These are phyloP conservation scores for Polyporus arcularius DNA, from an alignment of 768 basidiomycete genomes.

Conservation along the genomic window DNA sequence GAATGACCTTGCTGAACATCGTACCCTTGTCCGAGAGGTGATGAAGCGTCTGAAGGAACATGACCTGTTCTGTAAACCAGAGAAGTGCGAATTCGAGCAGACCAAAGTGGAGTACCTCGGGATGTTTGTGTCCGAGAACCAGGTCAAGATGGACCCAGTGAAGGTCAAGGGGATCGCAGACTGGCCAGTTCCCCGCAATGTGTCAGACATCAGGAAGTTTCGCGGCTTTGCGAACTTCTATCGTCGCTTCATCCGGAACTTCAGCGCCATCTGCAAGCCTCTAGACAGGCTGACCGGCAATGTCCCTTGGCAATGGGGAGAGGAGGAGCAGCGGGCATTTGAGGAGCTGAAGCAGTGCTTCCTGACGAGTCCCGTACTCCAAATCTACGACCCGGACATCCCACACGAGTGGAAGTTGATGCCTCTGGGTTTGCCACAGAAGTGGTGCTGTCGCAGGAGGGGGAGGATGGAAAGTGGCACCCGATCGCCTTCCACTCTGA, in stretches of 20 bases:
- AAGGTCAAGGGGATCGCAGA: constrained; percentile 33
- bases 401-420: constrained; percentile 23
- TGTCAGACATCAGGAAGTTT: constrained; percentile 27
- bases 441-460: constrained; percentile 29
- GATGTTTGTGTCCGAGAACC: constrained; percentile 24
- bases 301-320: not conserved
- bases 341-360: not conserved
- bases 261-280: constrained; percentile 24
- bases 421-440: constrained; percentile 30
- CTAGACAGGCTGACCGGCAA: not conserved
- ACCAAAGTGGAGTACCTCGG: constrained; percentile 32
- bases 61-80: constrained; percentile 37
- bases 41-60: constrained; percentile 31
- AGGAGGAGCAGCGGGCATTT: constrained; percentile 1
- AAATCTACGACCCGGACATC: constrained; percentile 6
- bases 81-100: constrained; percentile 38
- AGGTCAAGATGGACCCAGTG: constrained; percentile 33
- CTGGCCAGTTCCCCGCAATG: constrained; percentile 28
- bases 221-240: constrained; percentile 35
- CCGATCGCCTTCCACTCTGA: too few species aligned
- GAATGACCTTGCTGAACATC: constrained; percentile 17
- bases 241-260: constrained; percentile 32
- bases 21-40: constrained; percentile 21
- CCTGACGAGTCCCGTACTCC: constrained; percentile 9
- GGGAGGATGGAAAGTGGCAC: not conserved